Base-by-base conservation (phyloP, 2,329 filamentous ascomycete genomes). In the Aspergillus fischeri region DNA sequence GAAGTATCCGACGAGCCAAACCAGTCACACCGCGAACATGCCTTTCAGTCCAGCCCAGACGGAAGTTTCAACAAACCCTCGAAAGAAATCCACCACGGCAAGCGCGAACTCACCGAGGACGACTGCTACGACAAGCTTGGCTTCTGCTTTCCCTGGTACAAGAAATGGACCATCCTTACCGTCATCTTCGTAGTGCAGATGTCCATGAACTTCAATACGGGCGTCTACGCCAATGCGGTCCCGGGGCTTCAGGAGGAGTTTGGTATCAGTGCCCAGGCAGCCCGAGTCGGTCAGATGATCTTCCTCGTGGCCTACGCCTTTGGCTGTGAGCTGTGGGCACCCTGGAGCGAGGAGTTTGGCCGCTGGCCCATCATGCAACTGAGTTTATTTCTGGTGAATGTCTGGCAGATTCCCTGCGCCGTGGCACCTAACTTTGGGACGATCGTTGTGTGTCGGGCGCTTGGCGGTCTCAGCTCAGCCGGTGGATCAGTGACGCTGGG, bases 301-400 rank as follows among this genome's bases (percentile, higher is more conserved):
- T 94, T 93, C 75, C 75, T 95, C 44, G 81, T 94, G 51, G 73
- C 86, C 1, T 94, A 95, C 71, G 90, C 90, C 41, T 92, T 94
- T 70, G 91, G 91, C 38, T 94, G 91, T 71, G 91, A 94, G 73
- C 81, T 93, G 0, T 94, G 91, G 91, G 91, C 91, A 0, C 91
- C 91, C 0, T 94, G 90, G 89, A 89, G 85, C 49, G 91, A 95
- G 70, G 91, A 94, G 67, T 79, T 93, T 51, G 91, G 91, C 20
- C 84, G 91, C 52, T 89, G 86, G 78, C 87, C 87, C 1, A 83
- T 94, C 55, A 79, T 93, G 25, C 90, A 93, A 78, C 75, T 82
- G 27, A 89, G 86, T 41, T 75, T 94, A 53, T 82, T 88, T 61
- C 77, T 94, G 9, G 89, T 92, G 72, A 94, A 94, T 65, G 73